Percentiles rank a stretch among this genome's conserved stretches.
These are phyloP conservation scores for Kwoniella heveanensis DNA, from an alignment of 768 basidiomycete genomes.

Conservation along the genomic window DNA sequence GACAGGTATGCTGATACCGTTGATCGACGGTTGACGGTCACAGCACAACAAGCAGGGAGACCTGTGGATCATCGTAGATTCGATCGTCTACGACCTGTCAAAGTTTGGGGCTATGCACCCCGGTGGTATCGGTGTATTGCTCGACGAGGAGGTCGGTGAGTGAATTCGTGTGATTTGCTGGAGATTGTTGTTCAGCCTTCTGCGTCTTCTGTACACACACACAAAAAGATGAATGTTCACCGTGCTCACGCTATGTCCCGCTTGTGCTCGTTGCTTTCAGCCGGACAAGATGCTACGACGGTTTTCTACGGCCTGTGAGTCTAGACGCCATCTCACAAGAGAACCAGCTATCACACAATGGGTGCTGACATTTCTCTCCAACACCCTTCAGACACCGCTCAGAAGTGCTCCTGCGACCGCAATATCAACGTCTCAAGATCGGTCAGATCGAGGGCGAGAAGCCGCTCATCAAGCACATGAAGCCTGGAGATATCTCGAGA, in stretches of 20 bases:
- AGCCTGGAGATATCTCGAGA: slow-evolving; percentile 65
- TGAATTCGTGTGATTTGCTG: no score
- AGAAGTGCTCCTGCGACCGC: slow-evolving; percentile 75
- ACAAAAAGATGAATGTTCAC: no score
- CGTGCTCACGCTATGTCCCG: no score
- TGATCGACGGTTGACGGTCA: no score
- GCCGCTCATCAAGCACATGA: slow-evolving; percentile 61
- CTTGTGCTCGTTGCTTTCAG: no score
- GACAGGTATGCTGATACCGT: no score
- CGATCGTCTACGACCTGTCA: slow-evolving; percentile 79
- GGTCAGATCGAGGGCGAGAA: slow-evolving; percentile 69
- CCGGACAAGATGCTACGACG: slow-evolving; percentile 83
- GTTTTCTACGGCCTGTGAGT: slow-evolving; percentile 74
- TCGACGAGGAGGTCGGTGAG: slow-evolving; percentile 75
- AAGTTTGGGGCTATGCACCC: slow-evolving; percentile 78
- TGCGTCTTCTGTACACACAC: not conserved
- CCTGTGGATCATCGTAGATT: slow-evolving; percentile 84
- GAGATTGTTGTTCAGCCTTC: no score
- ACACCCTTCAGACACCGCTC: slow-evolving; percentile 63
- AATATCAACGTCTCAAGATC: slow-evolving; percentile 67
- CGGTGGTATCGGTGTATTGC: slow-evolving; percentile 75
- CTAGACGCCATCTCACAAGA: not conserved
- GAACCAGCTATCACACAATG: no score
- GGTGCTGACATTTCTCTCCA: no score
- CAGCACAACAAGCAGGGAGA: slow-evolving; percentile 78